Conservation (phyloP, 306 rosid species). For the Corylus avellana region DNA sequence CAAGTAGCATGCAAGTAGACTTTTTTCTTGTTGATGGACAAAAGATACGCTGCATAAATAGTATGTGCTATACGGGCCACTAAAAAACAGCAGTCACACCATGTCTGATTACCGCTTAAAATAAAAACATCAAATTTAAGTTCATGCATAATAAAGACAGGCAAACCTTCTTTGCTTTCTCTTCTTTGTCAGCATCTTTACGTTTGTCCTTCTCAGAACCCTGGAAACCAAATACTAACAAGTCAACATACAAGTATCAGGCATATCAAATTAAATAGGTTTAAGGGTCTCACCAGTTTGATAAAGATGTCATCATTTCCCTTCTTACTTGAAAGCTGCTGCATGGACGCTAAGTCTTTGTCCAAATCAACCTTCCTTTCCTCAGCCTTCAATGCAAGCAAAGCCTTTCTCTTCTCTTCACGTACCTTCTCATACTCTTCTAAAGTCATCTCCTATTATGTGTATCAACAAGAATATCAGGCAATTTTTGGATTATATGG, state of each 20-base stretch:
- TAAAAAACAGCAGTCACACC: background rate
- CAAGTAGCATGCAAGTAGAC: background rate
- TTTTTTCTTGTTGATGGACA: background rate
- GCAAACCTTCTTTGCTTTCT: slow-evolving; percentile 88
- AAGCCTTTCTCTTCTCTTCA: slow-evolving; percentile 87
- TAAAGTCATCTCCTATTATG: slow-evolving; percentile 83
- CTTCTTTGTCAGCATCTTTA: slow-evolving; percentile 88
- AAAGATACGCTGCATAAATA: background rate
- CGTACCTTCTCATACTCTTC: slow-evolving; percentile 85
- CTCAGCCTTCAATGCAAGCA: slow-evolving; percentile 63
- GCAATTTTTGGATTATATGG: background rate
- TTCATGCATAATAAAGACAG: background rate
- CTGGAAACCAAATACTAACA: slow-evolving; percentile 26
- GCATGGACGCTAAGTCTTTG: slow-evolving; percentile 78
- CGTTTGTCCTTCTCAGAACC: slow-evolving; percentile 93
- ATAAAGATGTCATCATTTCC: slow-evolving; percentile 70
- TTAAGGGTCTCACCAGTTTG: slow-evolving; percentile 57
- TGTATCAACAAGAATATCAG: background rate
- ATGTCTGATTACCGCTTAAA: background rate
- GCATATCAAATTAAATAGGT: background rate
- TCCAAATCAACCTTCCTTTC: slow-evolving; percentile 72
- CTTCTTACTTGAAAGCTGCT: slow-evolving; percentile 78
- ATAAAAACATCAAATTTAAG: background rate
- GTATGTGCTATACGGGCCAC: background rate
- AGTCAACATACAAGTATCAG: background rate